Conservation (phyloP, 129 eudicot species). For the Escallonia herrerae region DNA sequence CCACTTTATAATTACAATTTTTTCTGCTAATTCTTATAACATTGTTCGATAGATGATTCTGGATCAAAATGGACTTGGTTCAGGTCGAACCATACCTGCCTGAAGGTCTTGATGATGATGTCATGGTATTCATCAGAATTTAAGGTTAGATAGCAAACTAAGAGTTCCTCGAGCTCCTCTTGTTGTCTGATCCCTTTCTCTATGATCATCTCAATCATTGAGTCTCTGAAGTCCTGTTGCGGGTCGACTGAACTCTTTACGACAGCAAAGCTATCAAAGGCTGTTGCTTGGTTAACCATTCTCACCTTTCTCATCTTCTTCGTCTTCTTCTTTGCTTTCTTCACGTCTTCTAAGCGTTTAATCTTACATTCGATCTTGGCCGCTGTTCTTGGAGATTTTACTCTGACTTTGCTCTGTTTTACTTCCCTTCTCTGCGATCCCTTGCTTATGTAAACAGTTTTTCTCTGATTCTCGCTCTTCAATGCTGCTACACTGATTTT, state of each 20-base stretch:
- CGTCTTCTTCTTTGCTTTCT: constrained; percentile 35
- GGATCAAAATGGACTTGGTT: constrained; percentile 22
- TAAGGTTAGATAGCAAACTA: constrained; percentile 64
- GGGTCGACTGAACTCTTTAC: constrained; percentile 66
- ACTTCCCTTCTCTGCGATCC: constrained; percentile 30
- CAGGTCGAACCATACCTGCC: constrained; percentile 63
- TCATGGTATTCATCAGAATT: constrained; percentile 68
- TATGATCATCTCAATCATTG: constrained; percentile 78
- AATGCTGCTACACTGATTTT: constrained; percentile 27
- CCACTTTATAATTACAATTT: constrained; percentile 7
- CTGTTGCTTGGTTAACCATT: constrained; percentile 19
- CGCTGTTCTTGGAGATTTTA: background rate
- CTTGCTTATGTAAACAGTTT: constrained; percentile 19
- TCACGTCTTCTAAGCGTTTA: constrained; percentile 56
- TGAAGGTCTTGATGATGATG: constrained; percentile 62
- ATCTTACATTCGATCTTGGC: constrained; percentile 52
- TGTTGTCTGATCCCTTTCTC: constrained; percentile 43
- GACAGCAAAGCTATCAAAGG: constrained; percentile 56
- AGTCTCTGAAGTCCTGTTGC: constrained; percentile 50
- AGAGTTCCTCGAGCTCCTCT: constrained; percentile 67
- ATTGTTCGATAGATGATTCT: constrained; percentile 12
- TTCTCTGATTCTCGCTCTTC: constrained; percentile 35
- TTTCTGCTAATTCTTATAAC: constrained; percentile 7
- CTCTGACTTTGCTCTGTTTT: constrained; percentile 11
- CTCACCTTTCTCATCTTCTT: constrained; percentile 26